phyloP scores from a whole-genome alignment of 1,139 yeast species.

The Pichia sp. region DNA sequence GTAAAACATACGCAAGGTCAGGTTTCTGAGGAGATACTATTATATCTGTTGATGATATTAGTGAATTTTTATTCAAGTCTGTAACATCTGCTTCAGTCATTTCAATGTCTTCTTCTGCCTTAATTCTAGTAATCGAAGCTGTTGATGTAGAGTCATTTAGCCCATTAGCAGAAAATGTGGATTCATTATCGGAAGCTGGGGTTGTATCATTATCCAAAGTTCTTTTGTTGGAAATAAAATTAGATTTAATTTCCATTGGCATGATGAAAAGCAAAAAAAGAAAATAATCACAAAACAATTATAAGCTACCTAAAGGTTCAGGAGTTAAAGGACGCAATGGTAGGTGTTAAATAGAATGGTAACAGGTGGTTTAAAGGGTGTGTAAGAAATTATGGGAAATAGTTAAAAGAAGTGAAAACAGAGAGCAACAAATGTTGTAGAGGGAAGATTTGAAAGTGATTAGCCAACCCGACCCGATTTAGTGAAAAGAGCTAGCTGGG shows the following conservation, averaged over 20 bases:
- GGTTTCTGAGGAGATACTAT: slow-evolving; percentile 31
- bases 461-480: too few relatives aligned
- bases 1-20: slow-evolving; percentile 55
- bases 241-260: not conserved
- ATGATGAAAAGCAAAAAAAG: not conserved
- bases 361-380: too few relatives aligned
- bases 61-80: not conserved
- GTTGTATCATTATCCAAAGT: slow-evolving; percentile 3
- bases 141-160: not conserved
- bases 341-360: too few relatives aligned
- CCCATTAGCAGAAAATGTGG: not conserved
- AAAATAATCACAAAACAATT: too few relatives aligned
- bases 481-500: too few relatives aligned
- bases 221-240: slow-evolving; percentile 1
- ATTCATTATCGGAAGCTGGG: not conserved
- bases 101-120: slow-evolving; percentile 4
- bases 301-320: too few relatives aligned
- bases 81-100: slow-evolving; percentile 5
- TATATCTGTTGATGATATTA: slow-evolving; percentile 3
- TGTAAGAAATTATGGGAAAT: too few relatives aligned
- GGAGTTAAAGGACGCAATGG: too few relatives aligned
- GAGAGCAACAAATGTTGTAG: too few relatives aligned
- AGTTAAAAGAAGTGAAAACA: not conserved
- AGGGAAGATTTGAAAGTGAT: too few relatives aligned
- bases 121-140: not conserved